These are phyloP conservation scores for Arctium minus DNA, from an alignment of 129 eudicot genomes.

Conservation along the genomic window DNA sequence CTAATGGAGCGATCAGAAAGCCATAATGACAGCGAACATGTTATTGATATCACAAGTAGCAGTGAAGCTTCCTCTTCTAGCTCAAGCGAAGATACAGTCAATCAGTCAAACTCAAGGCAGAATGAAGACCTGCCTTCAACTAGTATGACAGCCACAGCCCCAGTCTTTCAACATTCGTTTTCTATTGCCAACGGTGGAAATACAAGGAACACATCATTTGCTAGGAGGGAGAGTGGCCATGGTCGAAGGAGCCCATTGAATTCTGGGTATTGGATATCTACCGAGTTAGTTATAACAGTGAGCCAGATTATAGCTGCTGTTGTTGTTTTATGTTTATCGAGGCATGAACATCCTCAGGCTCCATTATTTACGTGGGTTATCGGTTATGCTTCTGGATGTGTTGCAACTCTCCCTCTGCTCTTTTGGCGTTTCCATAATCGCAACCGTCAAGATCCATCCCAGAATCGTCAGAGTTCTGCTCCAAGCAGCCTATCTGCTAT, in stretches of 20 bases:
- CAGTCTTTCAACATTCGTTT: background rate
- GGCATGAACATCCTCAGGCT: constrained; percentile 56
- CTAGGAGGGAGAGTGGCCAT: constrained; percentile 51
- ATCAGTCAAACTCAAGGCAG: constrained; percentile 34
- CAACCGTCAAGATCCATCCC: constrained; percentile 64
- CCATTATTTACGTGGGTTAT: constrained; percentile 61
- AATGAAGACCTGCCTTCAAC: constrained; percentile 47
- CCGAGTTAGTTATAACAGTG: constrained; percentile 54
- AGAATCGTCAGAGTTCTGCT: constrained; percentile 38
- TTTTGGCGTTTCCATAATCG: constrained; percentile 65
- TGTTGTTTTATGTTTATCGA: constrained; percentile 56
- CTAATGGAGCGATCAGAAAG: constrained; percentile 55
- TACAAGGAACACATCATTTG: constrained; percentile 48
- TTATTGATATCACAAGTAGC: constrained; percentile 63
- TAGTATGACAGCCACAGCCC: constrained; percentile 18
- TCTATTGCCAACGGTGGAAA: constrained; percentile 6
- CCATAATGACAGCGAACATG: constrained; percentile 41
- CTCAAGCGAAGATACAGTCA: constrained; percentile 34
- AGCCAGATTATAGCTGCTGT: constrained; percentile 68
- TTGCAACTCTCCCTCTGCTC: constrained; percentile 65
- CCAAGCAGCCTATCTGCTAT: constrained; percentile 16
- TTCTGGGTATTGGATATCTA: constrained; percentile 71
- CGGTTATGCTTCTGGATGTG: constrained; percentile 75
- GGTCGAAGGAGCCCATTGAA: constrained; percentile 63
- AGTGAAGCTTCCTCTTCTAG: constrained; percentile 50